Evolutionary conservation across 2,329 filamentous ascomycete genomes (phyloP).

Genomic region (Curvularia sp.): DNA sequence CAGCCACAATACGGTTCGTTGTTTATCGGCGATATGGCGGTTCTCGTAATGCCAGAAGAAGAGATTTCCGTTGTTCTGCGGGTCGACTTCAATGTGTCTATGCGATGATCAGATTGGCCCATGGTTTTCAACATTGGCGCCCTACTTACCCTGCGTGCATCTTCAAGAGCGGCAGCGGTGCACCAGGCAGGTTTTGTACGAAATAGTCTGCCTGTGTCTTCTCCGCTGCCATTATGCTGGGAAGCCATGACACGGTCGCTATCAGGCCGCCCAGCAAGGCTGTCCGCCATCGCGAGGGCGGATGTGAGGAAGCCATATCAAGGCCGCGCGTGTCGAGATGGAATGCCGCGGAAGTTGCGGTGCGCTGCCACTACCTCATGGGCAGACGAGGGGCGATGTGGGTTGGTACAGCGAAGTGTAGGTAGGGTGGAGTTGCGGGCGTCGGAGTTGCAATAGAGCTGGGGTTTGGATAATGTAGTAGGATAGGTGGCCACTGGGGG

Average conservation of each 20-base stretch:
- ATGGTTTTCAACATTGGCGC: neutral
- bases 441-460: constrained; percentile 6
- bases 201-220: constrained; percentile 86
- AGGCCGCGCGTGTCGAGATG: constrained; percentile 22
- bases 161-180: constrained; percentile 81
- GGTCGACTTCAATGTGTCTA: constrained; percentile 89
- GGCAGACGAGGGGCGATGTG: constrained; percentile 11
- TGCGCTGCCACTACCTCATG: constrained; percentile 48
- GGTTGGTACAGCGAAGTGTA: neutral
- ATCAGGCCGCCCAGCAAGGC: constrained; percentile 44
- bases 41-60: constrained; percentile 99
- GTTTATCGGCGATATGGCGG: constrained; percentile 88
- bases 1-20: constrained; percentile 93
- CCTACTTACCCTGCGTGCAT: constrained; percentile 90
- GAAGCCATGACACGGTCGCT: constrained; percentile 44
- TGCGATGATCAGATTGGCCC: constrained; percentile 10
- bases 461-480: constrained; percentile 24
- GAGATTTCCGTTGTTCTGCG: constrained; percentile 86
- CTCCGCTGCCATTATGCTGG: constrained; percentile 44
- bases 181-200: constrained; percentile 82
- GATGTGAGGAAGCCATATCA: constrained; percentile 37
- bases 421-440: constrained; percentile 5
- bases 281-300: constrained; percentile 43
- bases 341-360: constrained; percentile 30
- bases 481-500: constrained; percentile 40